A percentile compares a stretch with the other conserved stretches of the same genome.
Conservation (phyloP, 2,329 filamentous ascomycete genomes). For the Fusarium staphyleae region DNA sequence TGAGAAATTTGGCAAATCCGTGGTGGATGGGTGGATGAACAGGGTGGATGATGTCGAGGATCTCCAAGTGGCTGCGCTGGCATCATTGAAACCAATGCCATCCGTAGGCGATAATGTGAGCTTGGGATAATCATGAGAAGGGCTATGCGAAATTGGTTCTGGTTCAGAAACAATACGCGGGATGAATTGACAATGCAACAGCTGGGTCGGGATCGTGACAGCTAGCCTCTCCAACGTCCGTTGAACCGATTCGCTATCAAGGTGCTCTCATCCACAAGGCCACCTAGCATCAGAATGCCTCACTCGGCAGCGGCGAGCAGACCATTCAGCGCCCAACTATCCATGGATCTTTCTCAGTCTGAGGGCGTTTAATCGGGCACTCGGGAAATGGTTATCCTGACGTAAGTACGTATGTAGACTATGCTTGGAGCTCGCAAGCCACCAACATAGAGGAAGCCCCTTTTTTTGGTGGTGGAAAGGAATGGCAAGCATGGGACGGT, state of each 20-base stretch:
- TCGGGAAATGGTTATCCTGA: no score
- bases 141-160: neutral
- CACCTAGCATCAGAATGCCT: neutral
- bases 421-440: neutral
- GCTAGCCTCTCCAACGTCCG: neutral
- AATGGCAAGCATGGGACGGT: no score
- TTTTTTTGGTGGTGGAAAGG: neutral
- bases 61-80: neutral
- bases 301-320: neutral
- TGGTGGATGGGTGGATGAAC: conserved; percentile 1
- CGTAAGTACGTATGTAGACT: no score
- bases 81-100: neutral
- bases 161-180: neutral
- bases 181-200: neutral
- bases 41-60: neutral
- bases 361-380: neutral
- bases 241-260: neutral
- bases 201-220: neutral
- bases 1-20: neutral
- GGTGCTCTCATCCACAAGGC: no score
- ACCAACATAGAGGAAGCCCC: neutral
- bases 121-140: neutral
- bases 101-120: neutral
- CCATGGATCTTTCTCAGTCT: neutral
- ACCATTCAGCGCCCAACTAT: neutral